Evolutionary conservation across 1,284 basidiomycete species (phyloP).

Genomic region (Sanghuangporus baumii): DNA sequence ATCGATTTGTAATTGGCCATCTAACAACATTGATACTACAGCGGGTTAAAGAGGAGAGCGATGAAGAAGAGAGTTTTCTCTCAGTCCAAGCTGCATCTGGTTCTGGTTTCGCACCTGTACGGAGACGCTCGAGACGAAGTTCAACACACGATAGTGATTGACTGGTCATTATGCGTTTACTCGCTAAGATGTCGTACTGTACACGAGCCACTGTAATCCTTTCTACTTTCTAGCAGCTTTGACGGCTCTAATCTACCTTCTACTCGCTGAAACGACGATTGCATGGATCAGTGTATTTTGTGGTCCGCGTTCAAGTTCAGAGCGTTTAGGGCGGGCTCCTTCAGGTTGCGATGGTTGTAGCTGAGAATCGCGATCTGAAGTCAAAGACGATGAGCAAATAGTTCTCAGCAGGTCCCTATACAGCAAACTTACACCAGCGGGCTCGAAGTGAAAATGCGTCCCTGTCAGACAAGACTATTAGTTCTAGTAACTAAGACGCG

Average conservation of each 20-base stretch:
- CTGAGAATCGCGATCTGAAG: conserved; percentile 60
- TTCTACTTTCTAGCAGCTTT: background rate
- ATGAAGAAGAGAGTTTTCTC: background rate
- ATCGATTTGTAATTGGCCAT: background rate
- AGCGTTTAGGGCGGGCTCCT: conserved; percentile 70
- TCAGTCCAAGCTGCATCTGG: background rate
- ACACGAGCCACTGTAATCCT: background rate
- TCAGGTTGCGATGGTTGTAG: conserved; percentile 73
- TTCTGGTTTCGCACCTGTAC: background rate
- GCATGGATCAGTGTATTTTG: background rate
- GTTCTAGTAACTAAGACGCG: background rate
- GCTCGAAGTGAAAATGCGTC: conserved; percentile 74
- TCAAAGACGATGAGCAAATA: conserved; percentile 15
- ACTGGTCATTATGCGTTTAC: background rate
- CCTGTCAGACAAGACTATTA: conserved; percentile 35
- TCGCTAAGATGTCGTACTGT: background rate
- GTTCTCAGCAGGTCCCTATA: background rate
- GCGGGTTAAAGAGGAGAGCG: background rate
- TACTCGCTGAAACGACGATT: background rate
- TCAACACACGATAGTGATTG: background rate
- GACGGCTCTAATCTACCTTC: background rate
- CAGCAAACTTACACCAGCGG: conserved; percentile 59
- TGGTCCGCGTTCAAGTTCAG: conserved; percentile 61
- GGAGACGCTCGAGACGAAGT: background rate
- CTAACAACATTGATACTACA: background rate